A percentile compares a stretch with the other conserved stretches of the same genome.
phyloP scores from a whole-genome alignment of 2,329 filamentous ascomycete genomes.

The Calonectria henricotiae region DNA sequence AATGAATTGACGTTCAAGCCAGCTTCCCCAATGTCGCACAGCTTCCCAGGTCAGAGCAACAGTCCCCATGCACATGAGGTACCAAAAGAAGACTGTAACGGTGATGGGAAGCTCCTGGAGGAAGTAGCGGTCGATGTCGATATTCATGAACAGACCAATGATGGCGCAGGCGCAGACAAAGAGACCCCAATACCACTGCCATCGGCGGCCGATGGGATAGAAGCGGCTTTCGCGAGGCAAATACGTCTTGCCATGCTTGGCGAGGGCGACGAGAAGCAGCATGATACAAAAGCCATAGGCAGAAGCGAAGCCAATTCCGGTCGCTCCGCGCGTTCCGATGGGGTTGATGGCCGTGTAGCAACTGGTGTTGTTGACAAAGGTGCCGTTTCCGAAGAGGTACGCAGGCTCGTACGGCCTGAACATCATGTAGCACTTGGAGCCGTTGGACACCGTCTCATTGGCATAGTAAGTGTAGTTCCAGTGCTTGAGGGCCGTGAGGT shows the following conservation, averaged over 20 bases:
- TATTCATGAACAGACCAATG: slow-evolving; percentile 78
- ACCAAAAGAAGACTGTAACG: slow-evolving; percentile 83
- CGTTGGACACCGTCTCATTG: slow-evolving; percentile 83
- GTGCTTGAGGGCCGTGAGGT: slow-evolving; percentile 74
- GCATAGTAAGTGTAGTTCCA: slow-evolving; percentile 82
- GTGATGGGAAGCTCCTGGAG: slow-evolving; percentile 79
- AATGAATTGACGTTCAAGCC: slow-evolving; percentile 81
- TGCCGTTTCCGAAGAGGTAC: slow-evolving; percentile 76
- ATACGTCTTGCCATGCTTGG: slow-evolving; percentile 76
- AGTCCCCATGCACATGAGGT: slow-evolving; percentile 76
- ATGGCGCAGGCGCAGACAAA: slow-evolving; percentile 75
- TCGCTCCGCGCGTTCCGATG: slow-evolving; percentile 72
- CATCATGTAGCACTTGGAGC: slow-evolving; percentile 77
- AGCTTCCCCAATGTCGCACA: slow-evolving; percentile 84
- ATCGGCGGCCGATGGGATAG: slow-evolving; percentile 78
- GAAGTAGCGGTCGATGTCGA: slow-evolving; percentile 85
- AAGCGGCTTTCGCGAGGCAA: slow-evolving; percentile 79
- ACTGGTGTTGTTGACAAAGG: slow-evolving; percentile 79
- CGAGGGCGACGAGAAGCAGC: slow-evolving; percentile 74
- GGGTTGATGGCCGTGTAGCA: slow-evolving; percentile 78
- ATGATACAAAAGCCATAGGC: slow-evolving; percentile 76
- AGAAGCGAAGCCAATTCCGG: slow-evolving; percentile 76
- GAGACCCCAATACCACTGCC: slow-evolving; percentile 87
- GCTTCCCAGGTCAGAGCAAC: slow-evolving; percentile 83
- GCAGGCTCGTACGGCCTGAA: slow-evolving; percentile 76